Conservation (phyloP, 208 protist genomes). For the Leishmania tarentolae region DNA sequence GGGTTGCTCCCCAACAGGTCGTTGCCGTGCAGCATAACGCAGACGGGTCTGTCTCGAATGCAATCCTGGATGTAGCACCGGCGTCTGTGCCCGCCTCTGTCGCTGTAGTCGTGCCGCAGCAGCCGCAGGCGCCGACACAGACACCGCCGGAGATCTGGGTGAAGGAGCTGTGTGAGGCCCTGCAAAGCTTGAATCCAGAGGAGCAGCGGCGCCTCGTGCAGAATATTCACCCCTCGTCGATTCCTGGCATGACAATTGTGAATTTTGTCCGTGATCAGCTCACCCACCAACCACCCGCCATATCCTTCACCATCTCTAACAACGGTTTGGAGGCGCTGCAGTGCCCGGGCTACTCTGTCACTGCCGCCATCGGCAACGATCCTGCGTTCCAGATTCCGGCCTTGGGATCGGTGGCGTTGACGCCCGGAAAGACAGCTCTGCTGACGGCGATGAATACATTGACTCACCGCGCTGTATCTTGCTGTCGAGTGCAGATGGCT, state of each 20-base stretch:
- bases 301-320: conserved; percentile 48
- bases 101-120: background rate
- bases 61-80: conserved; percentile 31
- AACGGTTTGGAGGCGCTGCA: conserved; percentile 50
- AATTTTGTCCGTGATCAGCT: conserved; percentile 65
- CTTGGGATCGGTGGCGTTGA: conserved; percentile 45
- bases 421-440: conserved; percentile 28
- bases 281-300: conserved; percentile 49
- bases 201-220: conserved; percentile 52
- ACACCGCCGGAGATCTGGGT: conserved; percentile 53
- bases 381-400: conserved; percentile 44
- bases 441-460: conserved; percentile 49
- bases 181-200: conserved; percentile 49
- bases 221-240: conserved; percentile 34
- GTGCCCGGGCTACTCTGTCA: conserved; percentile 62
- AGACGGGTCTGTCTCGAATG: conserved; percentile 37
- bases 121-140: background rate
- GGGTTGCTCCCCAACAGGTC: conserved; percentile 25
- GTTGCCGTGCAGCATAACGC: conserved; percentile 44
- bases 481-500: conserved; percentile 46
- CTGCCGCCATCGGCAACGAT: conserved; percentile 49
- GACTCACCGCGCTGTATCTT: conserved; percentile 41
- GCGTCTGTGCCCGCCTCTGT: conserved; percentile 9
- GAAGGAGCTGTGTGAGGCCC: conserved; percentile 42
- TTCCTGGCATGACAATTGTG: conserved; percentile 49